Evolutionary conservation across 73 alveolate species (phyloP).

Genomic region (Vitrella brassicaformis): DNA sequence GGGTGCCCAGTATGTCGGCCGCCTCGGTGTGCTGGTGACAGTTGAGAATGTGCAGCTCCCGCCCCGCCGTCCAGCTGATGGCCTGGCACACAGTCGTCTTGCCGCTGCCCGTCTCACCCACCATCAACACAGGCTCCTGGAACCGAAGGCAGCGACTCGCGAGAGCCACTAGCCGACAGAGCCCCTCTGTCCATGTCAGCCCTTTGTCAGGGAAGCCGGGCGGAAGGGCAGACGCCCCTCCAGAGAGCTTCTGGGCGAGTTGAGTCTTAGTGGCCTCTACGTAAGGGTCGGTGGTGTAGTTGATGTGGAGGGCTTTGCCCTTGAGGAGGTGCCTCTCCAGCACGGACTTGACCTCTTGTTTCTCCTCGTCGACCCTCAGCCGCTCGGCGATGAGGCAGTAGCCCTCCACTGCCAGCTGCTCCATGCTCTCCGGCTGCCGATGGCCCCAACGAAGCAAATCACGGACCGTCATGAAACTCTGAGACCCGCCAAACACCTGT

Average conservation of each 20-base stretch:
- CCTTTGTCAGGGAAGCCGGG: not conserved
- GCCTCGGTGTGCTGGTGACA: constrained; percentile 98
- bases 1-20: constrained; percentile 89
- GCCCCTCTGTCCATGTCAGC: constrained; percentile 57
- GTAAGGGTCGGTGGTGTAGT: constrained; percentile 1
- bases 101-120: constrained; percentile 99
- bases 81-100: constrained; percentile 84
- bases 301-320: not conserved
- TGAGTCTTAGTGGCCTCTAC: not conserved
- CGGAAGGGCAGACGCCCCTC: not conserved
- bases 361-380: constrained; percentile 79
- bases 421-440: constrained; percentile 57
- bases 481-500: constrained; percentile 60
- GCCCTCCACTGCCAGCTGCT: constrained; percentile 80
- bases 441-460: constrained; percentile 96
- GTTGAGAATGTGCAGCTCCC: constrained; percentile 66
- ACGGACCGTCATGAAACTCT: constrained; percentile 91
- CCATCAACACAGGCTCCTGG: constrained; percentile 94
- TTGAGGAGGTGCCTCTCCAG: constrained; percentile 11
- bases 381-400: constrained; percentile 89
- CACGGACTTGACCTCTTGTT: constrained; percentile 58
- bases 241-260: not conserved
- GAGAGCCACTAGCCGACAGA: constrained; percentile 86
- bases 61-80: constrained; percentile 32
- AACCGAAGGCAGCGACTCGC: constrained; percentile 75